phyloP scores from a whole-genome alignment of 345 rosid species.

The Cardamine occulta region DNA sequence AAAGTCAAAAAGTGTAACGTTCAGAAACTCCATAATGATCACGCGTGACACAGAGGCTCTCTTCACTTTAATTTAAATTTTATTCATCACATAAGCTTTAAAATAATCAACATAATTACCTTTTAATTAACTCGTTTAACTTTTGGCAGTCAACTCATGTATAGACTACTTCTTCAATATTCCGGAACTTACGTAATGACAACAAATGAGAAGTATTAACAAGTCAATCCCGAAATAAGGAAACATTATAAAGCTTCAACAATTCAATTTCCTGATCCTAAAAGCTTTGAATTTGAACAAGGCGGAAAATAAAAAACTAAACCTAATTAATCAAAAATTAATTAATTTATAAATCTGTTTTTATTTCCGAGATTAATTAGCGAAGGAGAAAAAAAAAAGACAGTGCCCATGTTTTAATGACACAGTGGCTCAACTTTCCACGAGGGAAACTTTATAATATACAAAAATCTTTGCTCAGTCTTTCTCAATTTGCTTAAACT shows the following conservation, averaged over 20 bases:
- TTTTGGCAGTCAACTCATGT: neutral
- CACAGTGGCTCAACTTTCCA: slow-evolving; percentile 46
- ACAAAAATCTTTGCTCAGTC: slow-evolving; percentile 28
- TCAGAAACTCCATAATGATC: neutral
- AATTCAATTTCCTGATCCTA: too few relatives aligned
- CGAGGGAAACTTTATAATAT: slow-evolving; percentile 26
- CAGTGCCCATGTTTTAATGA: slow-evolving; percentile 44
- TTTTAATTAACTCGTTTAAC: neutral
- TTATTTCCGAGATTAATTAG: neutral
- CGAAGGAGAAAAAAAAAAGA: slow-evolving; percentile 21
- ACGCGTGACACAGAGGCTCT: slow-evolving; percentile 22
- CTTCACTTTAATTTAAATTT: slow-evolving; percentile 16
- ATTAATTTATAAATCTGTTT: neutral
- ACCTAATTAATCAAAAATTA: neutral
- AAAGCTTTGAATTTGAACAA: slow-evolving; percentile 17
- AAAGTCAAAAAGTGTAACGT: slow-evolving; percentile 13
- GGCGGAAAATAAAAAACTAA: neutral
- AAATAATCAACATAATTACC: neutral
- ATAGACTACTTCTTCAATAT: neutral
- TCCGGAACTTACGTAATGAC: slow-evolving; percentile 7
- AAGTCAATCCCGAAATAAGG: slow-evolving; percentile 6
- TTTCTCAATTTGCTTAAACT: slow-evolving; percentile 16
- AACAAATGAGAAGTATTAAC: slow-evolving; percentile 1
- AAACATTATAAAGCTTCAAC: neutral
- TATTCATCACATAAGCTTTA: neutral